phyloP scores from a whole-genome alignment of 441 rosid species.

The Jatropha multifida region DNA sequence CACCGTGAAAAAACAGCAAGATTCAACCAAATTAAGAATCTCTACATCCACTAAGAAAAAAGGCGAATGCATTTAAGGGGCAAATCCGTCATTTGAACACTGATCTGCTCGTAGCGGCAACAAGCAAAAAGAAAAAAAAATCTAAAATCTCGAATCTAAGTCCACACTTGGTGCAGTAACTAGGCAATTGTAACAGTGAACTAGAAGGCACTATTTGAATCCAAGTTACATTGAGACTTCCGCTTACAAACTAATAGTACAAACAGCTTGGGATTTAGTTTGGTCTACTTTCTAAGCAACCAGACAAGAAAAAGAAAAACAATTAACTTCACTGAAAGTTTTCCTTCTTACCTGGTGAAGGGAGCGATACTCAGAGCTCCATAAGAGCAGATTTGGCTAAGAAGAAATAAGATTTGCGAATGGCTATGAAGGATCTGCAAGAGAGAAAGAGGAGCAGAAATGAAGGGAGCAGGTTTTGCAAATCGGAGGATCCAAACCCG shows the following conservation, averaged over 20 bases:
- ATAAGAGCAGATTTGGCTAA: slow-evolving; percentile 20
- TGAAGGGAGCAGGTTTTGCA: not conserved
- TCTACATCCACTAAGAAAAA: not conserved
- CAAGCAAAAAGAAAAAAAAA: slow-evolving; percentile 4
- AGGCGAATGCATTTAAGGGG: not conserved
- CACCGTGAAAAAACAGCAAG: not conserved
- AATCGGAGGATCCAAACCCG: slow-evolving; percentile 40
- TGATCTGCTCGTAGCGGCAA: slow-evolving; percentile 35
- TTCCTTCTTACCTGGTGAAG: slow-evolving; percentile 32
- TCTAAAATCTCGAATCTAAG: not conserved
- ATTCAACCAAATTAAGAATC: not conserved
- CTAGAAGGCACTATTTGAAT: not conserved
- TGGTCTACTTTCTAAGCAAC: slow-evolving; percentile 29
- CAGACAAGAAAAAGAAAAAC: slow-evolving; percentile 26
- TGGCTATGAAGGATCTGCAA: slow-evolving; percentile 29
- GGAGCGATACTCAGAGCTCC: slow-evolving; percentile 40
- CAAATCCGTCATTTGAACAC: slow-evolving; percentile 23
- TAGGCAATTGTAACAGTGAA: not conserved
- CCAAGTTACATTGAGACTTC: not conserved
- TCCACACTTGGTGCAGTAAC: not conserved
- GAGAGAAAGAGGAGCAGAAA: slow-evolving; percentile 5
- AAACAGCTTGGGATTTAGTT: not conserved
- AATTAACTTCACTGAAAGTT: not conserved
- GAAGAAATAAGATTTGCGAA: slow-evolving; percentile 15
- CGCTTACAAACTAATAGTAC: no score